A percentile compares a stretch with the other conserved stretches of the same genome.
Conservation (phyloP, 1,284 basidiomycete species). For the Amylostereum areolatum region DNA sequence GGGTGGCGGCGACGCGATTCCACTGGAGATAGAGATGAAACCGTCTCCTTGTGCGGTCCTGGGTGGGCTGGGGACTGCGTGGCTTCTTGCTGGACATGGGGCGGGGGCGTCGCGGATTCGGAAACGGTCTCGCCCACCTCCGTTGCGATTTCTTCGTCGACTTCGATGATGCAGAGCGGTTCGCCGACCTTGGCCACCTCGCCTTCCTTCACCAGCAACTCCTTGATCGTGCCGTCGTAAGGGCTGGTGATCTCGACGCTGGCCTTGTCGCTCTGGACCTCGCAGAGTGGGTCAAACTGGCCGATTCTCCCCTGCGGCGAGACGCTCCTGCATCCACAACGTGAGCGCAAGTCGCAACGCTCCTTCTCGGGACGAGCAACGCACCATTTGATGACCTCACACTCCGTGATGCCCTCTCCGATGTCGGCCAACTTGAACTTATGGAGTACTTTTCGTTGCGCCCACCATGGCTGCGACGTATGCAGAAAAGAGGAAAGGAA, state of each 20-base stretch:
- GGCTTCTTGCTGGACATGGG: constrained; percentile 16
- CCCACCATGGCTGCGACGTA: constrained; percentile 29
- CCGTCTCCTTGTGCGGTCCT: constrained; percentile 3
- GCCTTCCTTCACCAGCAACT: constrained; percentile 76
- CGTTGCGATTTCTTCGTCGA: constrained; percentile 48
- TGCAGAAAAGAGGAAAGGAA: constrained; percentile 39
- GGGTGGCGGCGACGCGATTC: constrained; percentile 44
- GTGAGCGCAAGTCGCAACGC: constrained; percentile 2
- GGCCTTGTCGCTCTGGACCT: constrained; percentile 93
- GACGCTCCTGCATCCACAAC: constrained; percentile 63
- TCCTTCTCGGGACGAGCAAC: constrained; percentile 28
- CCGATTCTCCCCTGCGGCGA: constrained; percentile 53
- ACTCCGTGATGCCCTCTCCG: constrained; percentile 89
- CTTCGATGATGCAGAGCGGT: constrained; percentile 79
- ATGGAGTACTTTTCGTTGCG: constrained; percentile 43
- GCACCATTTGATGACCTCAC: constrained; percentile 85
- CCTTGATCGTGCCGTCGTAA: constrained; percentile 72
- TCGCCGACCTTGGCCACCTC: constrained; percentile 85
- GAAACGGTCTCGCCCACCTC: constrained; percentile 9
- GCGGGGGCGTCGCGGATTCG: constrained; percentile 10
- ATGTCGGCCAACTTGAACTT: constrained; percentile 93
- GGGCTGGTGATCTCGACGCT: constrained; percentile 93
- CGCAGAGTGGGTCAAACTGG: constrained; percentile 85
- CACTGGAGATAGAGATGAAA: constrained; percentile 1
- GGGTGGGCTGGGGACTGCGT: constrained; percentile 6